Evolutionary conservation across 192 early-diverging fungal genomes (phyloP), one percentile per base, ranked within the genome.

Genomic region (Pilaira anomala): DNA sequence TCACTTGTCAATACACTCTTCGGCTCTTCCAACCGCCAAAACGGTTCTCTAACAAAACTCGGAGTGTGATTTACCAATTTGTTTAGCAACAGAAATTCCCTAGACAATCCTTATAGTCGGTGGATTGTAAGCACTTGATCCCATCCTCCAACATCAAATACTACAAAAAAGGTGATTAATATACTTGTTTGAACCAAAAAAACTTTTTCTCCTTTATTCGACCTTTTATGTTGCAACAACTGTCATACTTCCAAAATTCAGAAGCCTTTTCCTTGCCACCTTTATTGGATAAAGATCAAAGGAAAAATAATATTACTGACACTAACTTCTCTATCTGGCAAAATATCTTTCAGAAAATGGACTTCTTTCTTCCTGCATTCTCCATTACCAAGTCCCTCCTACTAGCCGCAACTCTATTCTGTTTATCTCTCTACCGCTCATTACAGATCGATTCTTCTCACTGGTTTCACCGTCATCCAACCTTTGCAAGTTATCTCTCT

Each of bases 251-350:
- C 42, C 42, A 12, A 44, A 44, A 44, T 44, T 44, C 42, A 44
- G 42, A 44, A 11, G 42, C 42, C 42, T 44, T 44, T 44, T 44
- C 42, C 42, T 44, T 44, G 42, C 11, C 42, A 44, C 11, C 42
- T 44, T 44, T 44, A 44, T 44, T 44, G 11, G 42, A 44, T 44
- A 44, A 44, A 12, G 42, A 44, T 44, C 42, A 12, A 44, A 44
- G 42, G 42, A 44, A 44, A 44, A 44, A 44, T 44, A 44, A 44
- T 44, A 44, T 44, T 44, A 44, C 42, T 44, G 42, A 44, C 42
- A 44, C 42, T 44, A 44, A 44, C 42, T 44, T 44, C 42, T 44
- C 11, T 44, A 44, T 44, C 42, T 12, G 42, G 42, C 9, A 44
- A 44, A 44, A 44, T 44, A 44, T 44, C 42, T 44, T 44, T 44